Conservation (phyloP, 2,329 filamentous ascomycete species). For the Penicillium sp. region DNA sequence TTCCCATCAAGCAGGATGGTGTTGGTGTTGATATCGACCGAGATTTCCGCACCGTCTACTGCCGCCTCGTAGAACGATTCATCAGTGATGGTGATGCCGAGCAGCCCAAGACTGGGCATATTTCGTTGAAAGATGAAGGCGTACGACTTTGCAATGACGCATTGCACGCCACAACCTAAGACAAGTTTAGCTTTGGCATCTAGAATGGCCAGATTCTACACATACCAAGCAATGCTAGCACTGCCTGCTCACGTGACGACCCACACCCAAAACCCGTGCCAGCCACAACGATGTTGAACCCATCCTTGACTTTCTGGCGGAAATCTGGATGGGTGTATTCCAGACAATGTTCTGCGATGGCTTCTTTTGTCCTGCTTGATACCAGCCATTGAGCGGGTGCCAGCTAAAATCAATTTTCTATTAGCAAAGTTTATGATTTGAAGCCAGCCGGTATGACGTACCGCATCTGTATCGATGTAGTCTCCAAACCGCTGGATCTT, state of each 20-base stretch:
- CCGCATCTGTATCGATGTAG: conserved; percentile 42
- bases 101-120: conserved; percentile 43
- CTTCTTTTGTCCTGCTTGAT: conserved; percentile 26
- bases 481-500: conserved; percentile 42
- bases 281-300: conserved; percentile 42
- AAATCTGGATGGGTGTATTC: conserved; percentile 41
- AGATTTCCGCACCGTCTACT: conserved; percentile 32
- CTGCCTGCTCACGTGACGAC: conserved; percentile 44
- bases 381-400: conserved; percentile 39
- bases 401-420: conserved; percentile 24
- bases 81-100: conserved; percentile 41
- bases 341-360: conserved; percentile 38
- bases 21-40: conserved; percentile 29
- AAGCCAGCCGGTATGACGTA: conserved; percentile 20
- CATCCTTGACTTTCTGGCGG: conserved; percentile 32
- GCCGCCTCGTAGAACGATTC: conserved; percentile 37
- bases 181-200: background rate
- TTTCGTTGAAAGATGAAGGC: conserved; percentile 48
- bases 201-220: background rate
- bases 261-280: conserved; percentile 46
- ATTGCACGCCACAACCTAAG: conserved; percentile 32
- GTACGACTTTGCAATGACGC: conserved; percentile 44
- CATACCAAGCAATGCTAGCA: conserved; percentile 36
- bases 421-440: background rate
- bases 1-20: conserved; percentile 20